Evolutionary conservation across 805 yeast genomes (phyloP), one percentile per base, ranked within the genome.

Genomic region (Lipomyces oligophaga): DNA sequence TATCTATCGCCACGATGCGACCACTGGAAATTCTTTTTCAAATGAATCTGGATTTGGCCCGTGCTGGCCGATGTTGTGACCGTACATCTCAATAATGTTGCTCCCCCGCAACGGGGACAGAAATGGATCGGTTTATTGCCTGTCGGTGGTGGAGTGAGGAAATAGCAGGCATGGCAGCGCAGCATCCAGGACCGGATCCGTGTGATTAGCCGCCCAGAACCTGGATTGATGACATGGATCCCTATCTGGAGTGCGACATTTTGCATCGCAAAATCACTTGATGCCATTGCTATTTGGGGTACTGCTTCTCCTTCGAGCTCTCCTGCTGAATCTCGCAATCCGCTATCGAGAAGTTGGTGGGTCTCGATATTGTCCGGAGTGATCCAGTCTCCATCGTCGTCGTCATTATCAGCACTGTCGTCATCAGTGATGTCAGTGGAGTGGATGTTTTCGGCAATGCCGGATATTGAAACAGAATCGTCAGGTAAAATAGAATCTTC

Each of bases 191-290:
- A 86, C 64, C 95, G 77, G 27, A 93, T 83, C 63, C 85, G 78
- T 57, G 79, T 83, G 67, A 93, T 89, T 59, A 82, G 87, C 54
- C 81, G 71, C 18, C 98, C 98, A 1, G 89, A 79, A 69, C 78
- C 75, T 20, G 85, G 73, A 66, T 89, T 89, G 80, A 93, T 83
- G 57, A 90, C 72, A 56, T 85, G 83, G 47, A 93, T 66, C 4
- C 96, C 96, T 58, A 93, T 75, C 66, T 90, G 97, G 69, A 93
- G 73, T 0, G 96, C 78, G 13, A 89, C 96, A 66, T 93, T 93
- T 67, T 93, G 99, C 60, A 90, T 86, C 1, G 99, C 97, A 69
- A 90, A 93, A 77, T 93, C 99, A 22, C 95, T 95, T 0, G 97
- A 84, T 0, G 96, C 82, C 40, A 93, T 68, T 2, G 97, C 98